These are phyloP conservation scores for Plenodomus lindquistii DNA, from an alignment of 2,329 filamentous ascomycete species.

Conservation along the genomic window DNA sequence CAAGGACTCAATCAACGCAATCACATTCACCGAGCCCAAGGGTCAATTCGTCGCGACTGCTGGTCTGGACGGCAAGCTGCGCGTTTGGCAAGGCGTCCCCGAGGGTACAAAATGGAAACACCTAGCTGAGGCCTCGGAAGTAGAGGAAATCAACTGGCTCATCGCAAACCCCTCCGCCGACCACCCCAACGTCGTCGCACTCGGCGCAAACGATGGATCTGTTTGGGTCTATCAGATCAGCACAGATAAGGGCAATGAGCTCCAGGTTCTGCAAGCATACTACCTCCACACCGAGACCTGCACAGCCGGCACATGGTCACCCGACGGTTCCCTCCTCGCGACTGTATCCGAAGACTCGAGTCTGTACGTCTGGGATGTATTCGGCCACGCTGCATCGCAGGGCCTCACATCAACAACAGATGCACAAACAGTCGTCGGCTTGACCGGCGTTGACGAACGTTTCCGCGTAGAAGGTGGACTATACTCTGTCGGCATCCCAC, in stretches of 20 bases:
- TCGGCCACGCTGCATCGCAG: slow-evolving; percentile 72
- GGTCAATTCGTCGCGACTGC: slow-evolving; percentile 87
- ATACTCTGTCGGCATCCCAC: slow-evolving; percentile 83
- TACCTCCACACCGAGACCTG: slow-evolving; percentile 86
- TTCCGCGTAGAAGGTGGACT: slow-evolving; percentile 91
- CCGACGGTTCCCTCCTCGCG: slow-evolving; percentile 82
- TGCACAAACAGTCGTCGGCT: slow-evolving; percentile 69
- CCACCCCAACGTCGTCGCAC: slow-evolving; percentile 78
- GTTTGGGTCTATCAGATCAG: slow-evolving; percentile 96
- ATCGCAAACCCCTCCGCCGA: slow-evolving; percentile 70
- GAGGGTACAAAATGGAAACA: slow-evolving; percentile 64
- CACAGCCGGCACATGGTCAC: slow-evolving; percentile 89
- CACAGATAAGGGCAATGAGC: slow-evolving; percentile 60
- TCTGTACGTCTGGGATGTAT: slow-evolving; percentile 91
- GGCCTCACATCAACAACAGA: slow-evolving; percentile 60
- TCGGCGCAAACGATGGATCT: slow-evolving; percentile 87
- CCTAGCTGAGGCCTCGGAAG: slow-evolving; percentile 80
- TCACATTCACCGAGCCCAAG: slow-evolving; percentile 79
- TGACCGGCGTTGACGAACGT: slow-evolving; percentile 82
- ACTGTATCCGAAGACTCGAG: slow-evolving; percentile 88
- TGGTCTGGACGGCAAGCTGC: slow-evolving; percentile 82
- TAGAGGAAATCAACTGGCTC: slow-evolving; percentile 95
- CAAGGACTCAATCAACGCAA: slow-evolving; percentile 84
- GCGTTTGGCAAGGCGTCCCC: slow-evolving; percentile 64
- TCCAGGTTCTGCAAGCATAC: slow-evolving; percentile 87